These are phyloP conservation scores for Leccinum arenicola DNA, from an alignment of 768 basidiomycete species.

Conservation along the genomic window DNA sequence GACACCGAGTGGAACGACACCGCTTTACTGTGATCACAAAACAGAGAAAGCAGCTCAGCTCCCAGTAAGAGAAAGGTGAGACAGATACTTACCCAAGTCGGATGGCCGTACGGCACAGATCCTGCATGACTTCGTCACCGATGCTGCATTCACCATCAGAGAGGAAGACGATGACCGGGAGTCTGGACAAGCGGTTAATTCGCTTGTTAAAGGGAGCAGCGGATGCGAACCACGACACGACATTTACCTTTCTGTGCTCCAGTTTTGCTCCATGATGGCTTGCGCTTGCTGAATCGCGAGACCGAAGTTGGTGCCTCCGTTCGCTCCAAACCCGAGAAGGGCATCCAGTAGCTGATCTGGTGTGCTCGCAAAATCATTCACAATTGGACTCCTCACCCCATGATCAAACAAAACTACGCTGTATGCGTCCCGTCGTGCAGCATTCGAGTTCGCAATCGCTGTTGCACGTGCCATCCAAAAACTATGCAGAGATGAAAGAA, in stretches of 20 bases:
- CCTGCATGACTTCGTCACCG: conserved; percentile 36
- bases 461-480: conserved; percentile 56
- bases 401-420: conserved; percentile 49
- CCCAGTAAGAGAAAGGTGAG: too few species aligned
- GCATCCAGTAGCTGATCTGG: conserved; percentile 43
- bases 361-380: conserved; percentile 46
- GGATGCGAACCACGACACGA: background rate
- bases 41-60: background rate
- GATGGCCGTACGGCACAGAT: conserved; percentile 42
- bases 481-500: conserved; percentile 50
- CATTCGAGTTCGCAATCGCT: conserved; percentile 29
- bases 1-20: conserved; percentile 58
- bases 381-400: conserved; percentile 20
- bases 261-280: conserved; percentile 40
- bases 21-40: conserved; percentile 39
- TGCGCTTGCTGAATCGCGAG: conserved; percentile 38
- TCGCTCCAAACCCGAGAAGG: conserved; percentile 32
- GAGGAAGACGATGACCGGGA: conserved; percentile 39
- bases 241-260: conserved; percentile 49
- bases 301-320: conserved; percentile 43
- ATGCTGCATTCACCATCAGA: conserved; percentile 48
- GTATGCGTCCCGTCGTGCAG: conserved; percentile 50
- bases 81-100: conserved; percentile 40
- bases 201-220: background rate
- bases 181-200: conserved; percentile 1